A percentile compares a stretch with the other conserved stretches of the same genome.
Conservation (phyloP, 1,284 basidiomycete genomes). For the Wolfiporia cocos region DNA sequence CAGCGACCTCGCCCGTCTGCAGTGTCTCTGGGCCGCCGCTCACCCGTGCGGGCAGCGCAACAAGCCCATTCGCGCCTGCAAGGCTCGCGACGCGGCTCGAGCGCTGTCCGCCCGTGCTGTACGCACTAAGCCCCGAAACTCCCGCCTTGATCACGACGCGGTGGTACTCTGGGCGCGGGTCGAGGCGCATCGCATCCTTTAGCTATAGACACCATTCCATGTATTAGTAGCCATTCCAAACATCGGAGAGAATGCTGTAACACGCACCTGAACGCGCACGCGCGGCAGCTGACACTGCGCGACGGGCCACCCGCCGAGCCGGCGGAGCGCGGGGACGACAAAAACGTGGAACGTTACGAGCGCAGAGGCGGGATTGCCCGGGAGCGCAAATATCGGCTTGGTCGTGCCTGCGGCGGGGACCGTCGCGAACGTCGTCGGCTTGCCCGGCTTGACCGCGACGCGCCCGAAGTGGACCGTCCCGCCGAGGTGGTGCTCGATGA, state of each 20-base stretch:
- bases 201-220: too few species aligned
- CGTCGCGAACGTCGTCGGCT: constrained; percentile 85
- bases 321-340: constrained; percentile 75
- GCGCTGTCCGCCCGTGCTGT: constrained; percentile 80
- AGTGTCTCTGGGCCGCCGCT: constrained; percentile 36
- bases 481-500: constrained; percentile 73
- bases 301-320: constrained; percentile 61
- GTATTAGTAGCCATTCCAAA: too few species aligned
- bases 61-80: constrained; percentile 72
- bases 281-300: constrained; percentile 55
- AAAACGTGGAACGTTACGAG: constrained; percentile 87
- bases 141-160: constrained; percentile 56
- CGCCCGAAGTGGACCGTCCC: constrained; percentile 81
- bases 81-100: constrained; percentile 76
- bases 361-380: constrained; percentile 86
- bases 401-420: constrained; percentile 38
- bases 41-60: constrained; percentile 51
- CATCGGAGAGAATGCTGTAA: too few species aligned
- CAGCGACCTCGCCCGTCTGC: constrained; percentile 45
- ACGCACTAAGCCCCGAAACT: constrained; percentile 49
- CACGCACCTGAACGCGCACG: constrained; percentile 54
- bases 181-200: constrained; percentile 56
- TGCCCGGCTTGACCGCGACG: constrained; percentile 66
- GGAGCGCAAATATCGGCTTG: constrained; percentile 71
- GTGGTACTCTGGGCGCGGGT: constrained; percentile 79